Base-by-base conservation (phyloP, 139 green algal species). In the Deuterostichococcus epilithicus region DNA sequence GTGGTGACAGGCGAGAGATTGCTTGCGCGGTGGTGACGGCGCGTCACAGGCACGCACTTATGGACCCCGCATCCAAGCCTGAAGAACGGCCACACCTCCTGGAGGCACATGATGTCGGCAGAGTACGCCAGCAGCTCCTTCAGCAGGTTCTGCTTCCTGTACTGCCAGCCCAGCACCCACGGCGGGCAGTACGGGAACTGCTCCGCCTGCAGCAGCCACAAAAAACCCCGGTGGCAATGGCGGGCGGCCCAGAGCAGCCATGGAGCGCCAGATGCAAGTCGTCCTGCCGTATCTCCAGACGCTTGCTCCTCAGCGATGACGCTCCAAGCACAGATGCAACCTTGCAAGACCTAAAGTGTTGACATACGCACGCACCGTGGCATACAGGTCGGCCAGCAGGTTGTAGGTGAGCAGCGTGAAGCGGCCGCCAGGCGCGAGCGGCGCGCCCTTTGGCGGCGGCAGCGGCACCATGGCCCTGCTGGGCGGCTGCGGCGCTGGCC, bases 321-420 rank as follows among this genome's bases (percentile, higher is more conserved):
- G n/a, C n/a, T n/a, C n/a, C n/a, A n/a, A n/a, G n/a, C n/a, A n/a
- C n/a, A n/a, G n/a, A n/a, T n/a, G n/a, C n/a, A n/a, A n/a, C n/a
- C n/a, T n/a, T n/a, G n/a, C n/a, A n/a, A n/a, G n/a, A n/a, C n/a
- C n/a, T n/a, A n/a, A n/a, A n/a, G n/a, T n/a, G n/a, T n/a, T n/a
- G n/a, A n/a, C n/a, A n/a, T n/a, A 52, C 42, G 42, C 13, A 42
- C 89, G 42, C 68, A 94, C 91, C 78, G 91, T 97, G 39, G 95
- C 93, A 80, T 99, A 99, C 70, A 99, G 85, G 83, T 99, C 95
- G 4, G 95, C 94, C 69, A 99, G 88, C 68, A 98, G 86, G 87
- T 99, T 99, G 88, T 98, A 99, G 5, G 89, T 92, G 35, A 98
- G 84, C 73, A 97, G 81, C 20, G 94, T 98, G 87, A 99, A 99